Conservation (phyloP, 129 eudicot genomes). For the Helianthus tuberosus region DNA sequence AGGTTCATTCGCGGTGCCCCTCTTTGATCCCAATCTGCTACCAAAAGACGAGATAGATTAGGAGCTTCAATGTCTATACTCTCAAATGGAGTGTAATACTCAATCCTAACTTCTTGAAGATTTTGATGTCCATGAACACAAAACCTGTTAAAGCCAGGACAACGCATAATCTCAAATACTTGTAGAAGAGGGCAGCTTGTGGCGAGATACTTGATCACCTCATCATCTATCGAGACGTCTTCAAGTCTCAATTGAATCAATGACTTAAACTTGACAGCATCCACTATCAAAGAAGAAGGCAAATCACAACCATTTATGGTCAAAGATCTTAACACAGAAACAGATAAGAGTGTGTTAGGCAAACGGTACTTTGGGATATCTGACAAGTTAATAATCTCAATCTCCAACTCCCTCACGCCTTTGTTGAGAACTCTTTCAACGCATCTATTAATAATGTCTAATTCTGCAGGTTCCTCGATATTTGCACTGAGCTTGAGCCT, state of each 20-base stretch:
- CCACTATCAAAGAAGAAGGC: neutral
- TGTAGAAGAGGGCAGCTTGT: constrained; percentile 3
- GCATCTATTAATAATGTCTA: neutral
- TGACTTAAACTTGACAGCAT: constrained; percentile 1
- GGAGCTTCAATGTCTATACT: neutral
- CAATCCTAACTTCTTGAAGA: neutral
- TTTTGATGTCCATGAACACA: neutral
- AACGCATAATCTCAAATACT: neutral
- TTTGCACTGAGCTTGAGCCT: neutral
- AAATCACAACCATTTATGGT: neutral
- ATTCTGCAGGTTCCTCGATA: neutral
- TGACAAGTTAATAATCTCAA: neutral
- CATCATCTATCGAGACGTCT: neutral
- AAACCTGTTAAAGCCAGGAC: neutral
- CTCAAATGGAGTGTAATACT: neutral
- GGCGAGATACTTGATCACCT: neutral
- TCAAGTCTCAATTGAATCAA: neutral
- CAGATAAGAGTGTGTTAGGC: neutral
- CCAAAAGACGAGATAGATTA: neutral
- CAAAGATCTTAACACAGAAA: constrained; percentile 1
- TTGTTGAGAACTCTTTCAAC: neutral
- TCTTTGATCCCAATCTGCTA: neutral
- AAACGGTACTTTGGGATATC: neutral
- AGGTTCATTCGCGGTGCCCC: constrained; percentile 1
- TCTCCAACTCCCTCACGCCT: neutral